Base-by-base conservation (phyloP, 1,139 yeast genomes). In the Protomyces pachydermus region DNA sequence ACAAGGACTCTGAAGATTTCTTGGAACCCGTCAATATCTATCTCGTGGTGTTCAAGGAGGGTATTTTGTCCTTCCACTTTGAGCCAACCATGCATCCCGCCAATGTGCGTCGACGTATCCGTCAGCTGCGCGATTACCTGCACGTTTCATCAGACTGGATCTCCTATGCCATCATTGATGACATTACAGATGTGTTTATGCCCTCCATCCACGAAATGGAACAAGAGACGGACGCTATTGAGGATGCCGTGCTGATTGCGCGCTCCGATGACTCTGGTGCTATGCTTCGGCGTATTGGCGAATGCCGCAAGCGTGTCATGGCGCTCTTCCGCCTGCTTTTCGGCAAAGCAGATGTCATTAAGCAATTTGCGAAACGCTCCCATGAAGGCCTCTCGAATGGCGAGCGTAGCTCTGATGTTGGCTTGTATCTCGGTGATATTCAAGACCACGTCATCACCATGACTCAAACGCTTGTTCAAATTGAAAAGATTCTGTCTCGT, bases 381-480 rank as follows among this genome's bases (percentile, higher is more conserved):
- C 95, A 88, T 71, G 98, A 93, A 80, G 70, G 78, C 68, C 78
- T 77, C 45, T 79, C 81, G 4, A 72, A 75, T 60, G 74, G 74
- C 18, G 62, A 58, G 53, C 48, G 48, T 23, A 42, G 48, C 10
- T 60, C 64, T 10, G 81, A 78, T 58, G 78, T 79, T 70, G 79
- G 78, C 2, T 80, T 93, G 68, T 93, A 91, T 74, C 77, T 93
- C 68, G 97, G 98, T 66, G 98, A 93, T 84, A 91, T 91, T 72
- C 98, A 91, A 77, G 98, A 91, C 81, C 98, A 91, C 81, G 88
- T 91, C 71, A 85, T 91, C 67, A 91, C 98, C 18, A 91, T 91
- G 98, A 88, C 86, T 75, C 97, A 91, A 75, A 91, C 90, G 71
- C 81, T 91, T 72, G 76, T 86, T 60, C 89, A 96, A 2, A 91